Conservation (phyloP, 2,329 filamentous ascomycete species). For the Phyllosticta ampelicida region DNA sequence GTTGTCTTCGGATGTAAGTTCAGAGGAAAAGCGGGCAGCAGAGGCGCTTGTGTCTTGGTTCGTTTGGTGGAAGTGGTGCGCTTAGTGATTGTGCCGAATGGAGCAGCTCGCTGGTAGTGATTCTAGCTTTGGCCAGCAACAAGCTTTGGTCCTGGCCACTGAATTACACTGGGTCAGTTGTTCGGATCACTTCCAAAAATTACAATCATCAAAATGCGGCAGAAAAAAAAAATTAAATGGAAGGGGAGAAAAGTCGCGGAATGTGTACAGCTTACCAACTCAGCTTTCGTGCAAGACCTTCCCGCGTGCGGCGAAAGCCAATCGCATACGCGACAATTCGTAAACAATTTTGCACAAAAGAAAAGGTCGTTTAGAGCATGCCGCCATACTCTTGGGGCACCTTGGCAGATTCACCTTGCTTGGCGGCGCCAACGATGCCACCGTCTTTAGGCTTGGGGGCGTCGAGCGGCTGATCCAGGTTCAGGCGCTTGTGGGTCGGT, state of each 20-base stretch:
- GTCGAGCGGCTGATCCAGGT: slow-evolving; percentile 17
- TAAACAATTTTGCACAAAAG: neutral
- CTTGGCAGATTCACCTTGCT: neutral
- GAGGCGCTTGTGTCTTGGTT: neutral
- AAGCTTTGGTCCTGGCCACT: too few relatives aligned
- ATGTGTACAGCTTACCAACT: neutral
- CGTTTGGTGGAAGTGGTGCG: neutral
- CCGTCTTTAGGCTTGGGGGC: slow-evolving; percentile 11
- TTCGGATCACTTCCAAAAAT: too few relatives aligned
- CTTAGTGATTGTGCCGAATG: too few relatives aligned
- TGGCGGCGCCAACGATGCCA: slow-evolving; percentile 7
- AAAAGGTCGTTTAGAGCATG: neutral
- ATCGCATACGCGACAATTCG: too few relatives aligned
- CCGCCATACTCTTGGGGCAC: neutral
- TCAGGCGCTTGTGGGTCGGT: slow-evolving; percentile 18
- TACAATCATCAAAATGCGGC: too few relatives aligned
- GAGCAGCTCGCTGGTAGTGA: too few relatives aligned
- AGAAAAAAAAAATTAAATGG: too few relatives aligned
- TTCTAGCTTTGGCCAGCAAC: too few relatives aligned
- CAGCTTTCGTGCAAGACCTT: neutral
- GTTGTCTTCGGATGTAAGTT: neutral
- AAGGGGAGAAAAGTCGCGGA: neutral
- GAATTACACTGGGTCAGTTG: too few relatives aligned
- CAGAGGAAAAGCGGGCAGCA: neutral
- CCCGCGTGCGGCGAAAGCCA: neutral